Base-by-base conservation (phyloP, 2,329 filamentous ascomycete genomes). In the Penicillium griseofulvum region DNA sequence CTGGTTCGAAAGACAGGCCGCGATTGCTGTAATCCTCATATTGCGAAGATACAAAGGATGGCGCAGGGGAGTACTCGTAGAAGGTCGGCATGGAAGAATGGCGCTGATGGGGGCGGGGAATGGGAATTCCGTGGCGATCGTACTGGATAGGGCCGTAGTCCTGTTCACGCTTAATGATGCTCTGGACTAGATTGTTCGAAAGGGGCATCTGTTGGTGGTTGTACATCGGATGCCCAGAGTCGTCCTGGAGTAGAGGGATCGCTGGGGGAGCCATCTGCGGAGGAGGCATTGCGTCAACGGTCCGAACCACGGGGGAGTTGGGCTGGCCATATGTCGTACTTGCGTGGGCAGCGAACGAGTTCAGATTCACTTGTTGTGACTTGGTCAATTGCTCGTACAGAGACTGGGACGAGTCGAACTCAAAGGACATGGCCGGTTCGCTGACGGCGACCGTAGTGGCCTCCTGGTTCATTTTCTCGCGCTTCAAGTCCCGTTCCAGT, bases 311-410 rank as follows among this genome's bases (percentile, higher is more conserved):
- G 43, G 94, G 92, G 45, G 94, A 96, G 39, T 88, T 87, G 59
- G 89, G 87, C 75, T 96, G 91, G 50, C 76, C 79, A 76, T 76
- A 81, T 65, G 80, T 78, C 68, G 79, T 80, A 76, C 84, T 87
- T 66, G 86, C 80, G 63, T 92, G 89, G 61, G 89, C 90, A 76
- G 86, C 91, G 82, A 97, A 97, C 1, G 93, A 96, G 4, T 94
- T 97, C 8, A 93, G 95, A 79, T 96, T 97, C 75, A 92, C 93
- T 83, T 97, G 94, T 78, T 99, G 94, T 45, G 93, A 92, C 81
- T 97, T 99, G 68, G 94, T 99, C 79, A 99, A 87, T 81, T 99
- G 94, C 82, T 99, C 94, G 74, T 96, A 99, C 58, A 99, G 87
- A 65, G 94, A 97, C 78, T 99, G 94, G 33, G 94, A 97, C 24